Conservation (phyloP, 2,329 filamentous ascomycete genomes). For the Xylariaceae sp. region DNA sequence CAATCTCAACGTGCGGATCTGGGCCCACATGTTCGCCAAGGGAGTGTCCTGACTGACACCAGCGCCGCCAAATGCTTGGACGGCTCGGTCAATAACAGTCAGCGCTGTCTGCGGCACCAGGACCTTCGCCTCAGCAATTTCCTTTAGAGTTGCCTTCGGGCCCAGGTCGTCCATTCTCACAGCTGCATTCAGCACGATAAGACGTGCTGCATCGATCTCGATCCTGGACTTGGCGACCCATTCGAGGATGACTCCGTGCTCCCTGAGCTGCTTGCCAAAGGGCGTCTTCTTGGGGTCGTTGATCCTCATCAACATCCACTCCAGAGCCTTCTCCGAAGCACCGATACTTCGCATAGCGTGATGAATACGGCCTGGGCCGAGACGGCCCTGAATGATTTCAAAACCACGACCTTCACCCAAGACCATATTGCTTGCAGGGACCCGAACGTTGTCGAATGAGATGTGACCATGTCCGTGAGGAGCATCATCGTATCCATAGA, state of each 20-base stretch:
- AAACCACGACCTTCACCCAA: conserved; percentile 92
- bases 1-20: conserved; percentile 75
- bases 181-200: conserved; percentile 89
- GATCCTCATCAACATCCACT: conserved; percentile 91
- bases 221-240: conserved; percentile 90
- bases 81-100: conserved; percentile 86
- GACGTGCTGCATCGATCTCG: conserved; percentile 87
- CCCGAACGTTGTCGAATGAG: conserved; percentile 81
- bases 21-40: conserved; percentile 76
- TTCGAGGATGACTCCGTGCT: conserved; percentile 92
- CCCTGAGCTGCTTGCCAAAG: conserved; percentile 79
- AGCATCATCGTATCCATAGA: conserved; percentile 97
- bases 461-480: conserved; percentile 96
- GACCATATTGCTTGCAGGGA: conserved; percentile 78
- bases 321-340: conserved; percentile 82
- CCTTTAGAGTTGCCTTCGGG: conserved; percentile 83
- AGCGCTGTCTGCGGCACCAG: conserved; percentile 79
- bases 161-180: conserved; percentile 88
- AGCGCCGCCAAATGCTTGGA: conserved; percentile 87
- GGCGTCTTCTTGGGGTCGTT: conserved; percentile 89
- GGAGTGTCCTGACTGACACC: conserved; percentile 95
- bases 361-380: conserved; percentile 94
- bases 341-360: conserved; percentile 96
- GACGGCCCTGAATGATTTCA: conserved; percentile 95
- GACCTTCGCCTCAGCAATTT: conserved; percentile 95